phyloP scores from a whole-genome alignment of 1,284 basidiomycete genomes.

The Fomes fomentarius region DNA sequence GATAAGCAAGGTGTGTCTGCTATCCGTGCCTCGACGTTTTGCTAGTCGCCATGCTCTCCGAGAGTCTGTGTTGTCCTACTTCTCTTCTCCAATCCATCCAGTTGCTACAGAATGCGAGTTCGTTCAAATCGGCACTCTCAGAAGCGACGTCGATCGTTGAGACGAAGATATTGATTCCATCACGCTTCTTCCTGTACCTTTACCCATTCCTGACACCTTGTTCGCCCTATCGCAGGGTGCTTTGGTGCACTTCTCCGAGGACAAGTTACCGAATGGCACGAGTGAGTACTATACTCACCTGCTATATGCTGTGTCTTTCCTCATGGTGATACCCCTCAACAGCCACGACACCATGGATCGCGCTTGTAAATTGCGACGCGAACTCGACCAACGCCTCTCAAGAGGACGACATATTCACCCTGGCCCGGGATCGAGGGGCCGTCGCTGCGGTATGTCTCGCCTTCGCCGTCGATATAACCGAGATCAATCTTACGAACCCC shows the following conservation, averaged over 20 bases:
- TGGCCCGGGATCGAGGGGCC: constrained; percentile 78
- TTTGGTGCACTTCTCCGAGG: constrained; percentile 80
- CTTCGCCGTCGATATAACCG: background rate
- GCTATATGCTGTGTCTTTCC: background rate
- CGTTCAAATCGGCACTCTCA: too few relatives aligned
- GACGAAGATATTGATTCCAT: too few relatives aligned
- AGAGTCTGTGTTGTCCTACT: too few relatives aligned
- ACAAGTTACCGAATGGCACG: constrained; percentile 32
- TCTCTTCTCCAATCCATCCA: too few relatives aligned
- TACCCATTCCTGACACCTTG: background rate
- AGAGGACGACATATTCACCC: constrained; percentile 76
- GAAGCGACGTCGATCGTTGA: too few relatives aligned
- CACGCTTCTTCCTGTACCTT: too few relatives aligned
- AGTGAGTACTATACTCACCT: constrained; percentile 36
- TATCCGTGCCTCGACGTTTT: background rate
- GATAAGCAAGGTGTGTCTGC: constrained; percentile 52
- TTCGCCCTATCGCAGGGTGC: constrained; percentile 54
- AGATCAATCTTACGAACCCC: background rate
- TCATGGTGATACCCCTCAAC: background rate
- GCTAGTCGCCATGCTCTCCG: background rate
- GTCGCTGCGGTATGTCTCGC: constrained; percentile 64
- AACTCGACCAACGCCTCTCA: constrained; percentile 68
- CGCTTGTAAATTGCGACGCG: constrained; percentile 79
- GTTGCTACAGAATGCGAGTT: too few relatives aligned
- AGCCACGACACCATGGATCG: constrained; percentile 88